Evolutionary conservation across 179 eudicot species (phyloP), one percentile per base, ranked within the genome.

Genomic region (Drosera spatulata): DNA sequence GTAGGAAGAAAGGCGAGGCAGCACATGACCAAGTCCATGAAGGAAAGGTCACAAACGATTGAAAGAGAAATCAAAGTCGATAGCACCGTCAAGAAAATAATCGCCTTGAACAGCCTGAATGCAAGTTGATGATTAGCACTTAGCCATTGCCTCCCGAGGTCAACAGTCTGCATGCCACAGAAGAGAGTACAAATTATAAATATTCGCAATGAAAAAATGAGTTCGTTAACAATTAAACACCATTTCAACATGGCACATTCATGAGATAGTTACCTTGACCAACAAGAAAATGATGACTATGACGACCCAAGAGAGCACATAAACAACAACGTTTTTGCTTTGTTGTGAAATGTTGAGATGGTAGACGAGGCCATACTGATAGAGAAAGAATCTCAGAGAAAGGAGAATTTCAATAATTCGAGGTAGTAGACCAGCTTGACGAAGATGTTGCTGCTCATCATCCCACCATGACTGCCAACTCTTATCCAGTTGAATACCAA

Each of bases 381-480:
- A 90, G 68, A 94, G 71, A 65, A 94, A 90, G 70, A 90, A 94
- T 61, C 99, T 61, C 4, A 85, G 53, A 14, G 97, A 85, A 0
- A 94, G 84, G 49, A 94, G 59, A 7, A 85, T 61, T 61, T 94
- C 97, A 10, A 83, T 78, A 47, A 86, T 58, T 77, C 96, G 67
- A 37, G 95, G 84, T 45, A 60, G 55, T 60, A 81, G 61, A 61
- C 86, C 87, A 1, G 86, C 71, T 56, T 73, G 82, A 44, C 77
- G 77, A 54, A 86, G 80, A 78, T 88, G 93, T 11, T 78, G 79
- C 59, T 86, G 97, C 65, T 90, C 96, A 59, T 86, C 97, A 50
- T 85, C 76, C 99, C 99, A 94, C 99, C 99, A 94, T 2, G 99
- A 90, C 69, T 90, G 88, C 99, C 99, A 94, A 66, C 99, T 90